These are phyloP conservation scores for Xylariaceae sp. DNA, from an alignment of 2,329 filamentous ascomycete species.

Conservation along the genomic window DNA sequence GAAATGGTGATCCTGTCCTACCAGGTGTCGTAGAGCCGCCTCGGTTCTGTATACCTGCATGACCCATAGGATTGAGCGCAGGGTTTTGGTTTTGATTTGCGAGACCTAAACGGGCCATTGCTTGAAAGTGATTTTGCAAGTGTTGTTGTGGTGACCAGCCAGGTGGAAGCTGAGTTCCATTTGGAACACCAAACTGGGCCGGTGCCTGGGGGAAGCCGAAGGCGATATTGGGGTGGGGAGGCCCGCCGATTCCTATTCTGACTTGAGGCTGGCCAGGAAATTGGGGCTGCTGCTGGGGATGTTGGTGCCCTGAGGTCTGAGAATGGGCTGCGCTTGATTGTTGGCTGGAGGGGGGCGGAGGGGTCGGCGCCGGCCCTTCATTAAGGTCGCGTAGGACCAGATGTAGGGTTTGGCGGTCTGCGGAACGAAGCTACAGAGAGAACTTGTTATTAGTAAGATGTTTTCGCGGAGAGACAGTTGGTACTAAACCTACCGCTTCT, in stretches of 20 bases:
- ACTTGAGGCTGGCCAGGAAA: constrained; percentile 22
- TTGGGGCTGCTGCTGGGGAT: constrained; percentile 23
- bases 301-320: constrained; percentile 23
- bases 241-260: constrained; percentile 15
- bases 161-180: constrained; percentile 23
- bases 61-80: constrained; percentile 45
- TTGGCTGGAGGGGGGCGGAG: constrained; percentile 26
- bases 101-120: constrained; percentile 22
- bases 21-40: constrained; percentile 34
- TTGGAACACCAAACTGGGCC: not conserved
- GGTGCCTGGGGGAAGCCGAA: constrained; percentile 32
- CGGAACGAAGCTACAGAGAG: constrained; percentile 35
- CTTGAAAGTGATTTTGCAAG: constrained; percentile 21
- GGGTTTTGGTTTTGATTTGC: constrained; percentile 50
- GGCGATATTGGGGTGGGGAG: constrained; percentile 28
- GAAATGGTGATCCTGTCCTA: constrained; percentile 40
- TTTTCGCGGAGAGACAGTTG: not conserved
- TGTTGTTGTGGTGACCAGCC: constrained; percentile 30
- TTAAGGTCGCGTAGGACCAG: constrained; percentile 42
- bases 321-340: constrained; percentile 17
- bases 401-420: constrained; percentile 41
- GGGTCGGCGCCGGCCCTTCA: constrained; percentile 31
- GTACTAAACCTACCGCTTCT: constrained; percentile 51
- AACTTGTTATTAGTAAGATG: constrained; percentile 16
- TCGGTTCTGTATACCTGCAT: constrained; percentile 49